Evolutionary conservation across 768 basidiomycete species (phyloP).

Genomic region (Fomitopsis serialis): DNA sequence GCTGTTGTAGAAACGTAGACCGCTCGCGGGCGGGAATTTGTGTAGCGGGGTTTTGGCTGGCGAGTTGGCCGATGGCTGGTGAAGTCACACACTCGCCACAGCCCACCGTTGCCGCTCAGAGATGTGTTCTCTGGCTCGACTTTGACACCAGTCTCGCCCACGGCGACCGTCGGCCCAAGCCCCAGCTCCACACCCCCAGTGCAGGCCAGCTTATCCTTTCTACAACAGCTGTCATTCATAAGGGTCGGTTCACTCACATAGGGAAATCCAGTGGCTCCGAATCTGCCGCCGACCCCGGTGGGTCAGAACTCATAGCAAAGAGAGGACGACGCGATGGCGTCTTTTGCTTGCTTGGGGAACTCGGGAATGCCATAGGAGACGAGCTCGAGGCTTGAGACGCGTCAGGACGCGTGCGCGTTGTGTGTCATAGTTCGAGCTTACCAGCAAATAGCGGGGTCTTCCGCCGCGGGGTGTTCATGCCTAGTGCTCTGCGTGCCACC

Average conservation of each 20-base stretch:
- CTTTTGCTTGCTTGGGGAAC: conserved; percentile 45
- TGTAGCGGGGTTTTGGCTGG: too few relatives aligned
- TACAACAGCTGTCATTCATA: too few relatives aligned
- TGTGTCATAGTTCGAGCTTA: conserved; percentile 6
- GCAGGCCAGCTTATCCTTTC: too few relatives aligned
- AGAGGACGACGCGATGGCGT: conserved; percentile 10
- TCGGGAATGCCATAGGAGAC: conserved; percentile 60
- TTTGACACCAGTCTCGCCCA: too few relatives aligned
- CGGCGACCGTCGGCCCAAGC: too few relatives aligned
- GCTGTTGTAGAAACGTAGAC: too few relatives aligned
- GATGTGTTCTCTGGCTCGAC: too few relatives aligned
- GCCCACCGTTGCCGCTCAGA: too few relatives aligned
- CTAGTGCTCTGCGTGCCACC: conserved; percentile 25
- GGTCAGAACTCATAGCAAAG: conserved; percentile 11
- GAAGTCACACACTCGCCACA: too few relatives aligned
- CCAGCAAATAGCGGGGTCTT: conserved; percentile 22
- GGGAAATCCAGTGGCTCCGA: conserved; percentile 72
- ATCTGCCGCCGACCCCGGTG: conserved; percentile 19
- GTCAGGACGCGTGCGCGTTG: not conserved
- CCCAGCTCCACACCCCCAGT: too few relatives aligned
- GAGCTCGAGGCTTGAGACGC: conserved; percentile 32
- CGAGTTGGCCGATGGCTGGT: too few relatives aligned
- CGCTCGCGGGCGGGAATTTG: too few relatives aligned
- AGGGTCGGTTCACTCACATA: conserved; percentile 37
- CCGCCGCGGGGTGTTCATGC: conserved; percentile 21